Base-by-base conservation (phyloP, 352 stramenopile species). In the Globisporangium iwayamae region DNA sequence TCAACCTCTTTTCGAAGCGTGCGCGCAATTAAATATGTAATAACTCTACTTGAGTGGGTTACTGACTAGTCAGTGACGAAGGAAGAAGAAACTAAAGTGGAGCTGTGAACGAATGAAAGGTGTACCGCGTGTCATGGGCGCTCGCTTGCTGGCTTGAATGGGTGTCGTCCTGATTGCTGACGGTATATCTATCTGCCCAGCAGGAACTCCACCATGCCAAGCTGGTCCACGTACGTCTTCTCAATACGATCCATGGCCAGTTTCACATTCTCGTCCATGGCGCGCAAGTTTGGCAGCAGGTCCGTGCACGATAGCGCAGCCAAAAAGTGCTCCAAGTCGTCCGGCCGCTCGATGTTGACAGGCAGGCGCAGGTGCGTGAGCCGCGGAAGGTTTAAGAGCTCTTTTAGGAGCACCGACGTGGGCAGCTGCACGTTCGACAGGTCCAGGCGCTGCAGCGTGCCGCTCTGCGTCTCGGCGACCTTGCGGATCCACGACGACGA, bases 1-100 rank as follows among this genome's bases (percentile, higher is more conserved):
- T 93, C 47, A 80, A 94, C 34, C 80, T 96, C 41, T 94, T 96
- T 46, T 78, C 72, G 50, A 93, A 90, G 56, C 74, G 74, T 20
- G 73, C 79, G 30, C 78, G 74, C 39, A 85, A 84, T 58, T 89
- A 66, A 70, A 58, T 58, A 58, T 58, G 52, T 46, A 58, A 43
- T 14, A 28, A 52, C 46, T 58, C 32, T 58, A 46, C 32, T 13
- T 46, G 28, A 30, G 30, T 55, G 11, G 32, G n/a, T 18, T 30
- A 43, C 11, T 8, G 8, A 65, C n/a, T 28, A 28, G 14, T 20
- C 9, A 20, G 11, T 60, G 55, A 39, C 13, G 20, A 28, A 11
- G 41, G 38, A 50, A 32, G 32, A 41, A 14, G 51, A n/a, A 38
- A 39, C 51, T 28, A 43, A 56, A 22, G 20, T 22, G 36, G 30